Base-by-base conservation (phyloP, 2,329 filamentous ascomycete species). In the Herpotrichia juniperi region DNA sequence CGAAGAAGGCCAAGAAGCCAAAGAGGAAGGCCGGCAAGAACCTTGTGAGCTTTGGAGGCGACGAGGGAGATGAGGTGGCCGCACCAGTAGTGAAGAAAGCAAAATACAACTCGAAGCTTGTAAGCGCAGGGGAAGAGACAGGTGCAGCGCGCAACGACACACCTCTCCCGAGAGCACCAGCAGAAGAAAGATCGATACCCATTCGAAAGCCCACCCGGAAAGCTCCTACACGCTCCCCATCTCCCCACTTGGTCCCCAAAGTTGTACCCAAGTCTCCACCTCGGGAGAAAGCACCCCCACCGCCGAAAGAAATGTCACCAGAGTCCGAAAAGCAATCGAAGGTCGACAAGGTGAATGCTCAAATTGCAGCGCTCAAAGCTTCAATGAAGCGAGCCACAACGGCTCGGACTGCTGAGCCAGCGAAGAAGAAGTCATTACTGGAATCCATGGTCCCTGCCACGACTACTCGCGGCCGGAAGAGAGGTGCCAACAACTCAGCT, bases 281-380 rank as follows among this genome's bases (percentile, higher is more conserved):
- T 4, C 57, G 45, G 26, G 56, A 55, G 16, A 58, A 62, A 54
- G 52, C 57, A 21, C 54, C 50, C 24, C 57, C 64, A 3, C 65
- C 68, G 4, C 67, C 68, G 2, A 58, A 69, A n/a, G 71, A 76
- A 48, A 71, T 77, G 2, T 78, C 78, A 2, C 67, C 71, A 5
- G 67, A 73, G 37, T 63, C 64, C 31, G 73, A 63, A 58, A 75
- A 62, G 70, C 55, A 70, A 26, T 60, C 74, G n/a, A 69, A 76
- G 21, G 75, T 93, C 9, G 87, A 91, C 56, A 80, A 80, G 59
- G 90, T 89, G 2, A 93, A 93, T 59, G 89, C 90, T 31, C 88
- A 94, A 64, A 91, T 93, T 48, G 89, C 88, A 4, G 87, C 87
- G 1, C 77, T 94, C 3, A 93, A 93, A 71, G 88, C 88, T 8